Evolutionary conservation across 768 basidiomycete species (phyloP), one percentile per base, ranked within the genome.

Genomic region (Pleurotus platypus): DNA sequence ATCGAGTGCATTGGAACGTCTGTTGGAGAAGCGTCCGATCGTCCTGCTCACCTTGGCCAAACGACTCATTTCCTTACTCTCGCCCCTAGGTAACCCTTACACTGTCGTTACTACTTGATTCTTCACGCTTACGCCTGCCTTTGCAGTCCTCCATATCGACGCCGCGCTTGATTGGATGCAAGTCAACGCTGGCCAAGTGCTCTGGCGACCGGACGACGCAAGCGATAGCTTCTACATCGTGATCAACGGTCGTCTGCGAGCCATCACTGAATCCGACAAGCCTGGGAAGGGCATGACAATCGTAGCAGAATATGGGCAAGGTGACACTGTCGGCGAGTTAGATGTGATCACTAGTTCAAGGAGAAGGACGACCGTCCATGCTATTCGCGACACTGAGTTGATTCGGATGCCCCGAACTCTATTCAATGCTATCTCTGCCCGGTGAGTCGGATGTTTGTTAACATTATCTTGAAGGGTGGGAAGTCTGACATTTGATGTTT

Each of bases 151-250:
- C 13, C 97, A 99, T 67, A 96, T 99, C 56, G 97, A 99, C 69
- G 89, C 93, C 1, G 92, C 94, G 0, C 77, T 99, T 60, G 97
- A 99, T 65, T 99, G 97, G 97, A 91, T 94, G 83, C 97, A 98
- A 72, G 92, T 95, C 5, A 87, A 88, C 61, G 94, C 94, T 1
- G 93, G 97, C 1, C 94, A 98, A 70, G 93, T 97, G 43, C 77
- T 96, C 26, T 98, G 95, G 88, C 82, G 95, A 30, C 89, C 94
- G 30, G 86, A 89, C 30, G 97, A 98, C 59, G 75, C 75, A 47
- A 94, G 95, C 61, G 92, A 98, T 66, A 95, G 94, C 63, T 98
- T 98, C 71, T 98, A 97, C 69, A 97, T 99, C 58, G 97, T 96
- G 60, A 92, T 96, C 68, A 96, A 98, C 67, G 97, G 97, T 49